Base-by-base conservation (phyloP, 805 yeast species). In the Metschnikowia cerradonensis region DNA sequence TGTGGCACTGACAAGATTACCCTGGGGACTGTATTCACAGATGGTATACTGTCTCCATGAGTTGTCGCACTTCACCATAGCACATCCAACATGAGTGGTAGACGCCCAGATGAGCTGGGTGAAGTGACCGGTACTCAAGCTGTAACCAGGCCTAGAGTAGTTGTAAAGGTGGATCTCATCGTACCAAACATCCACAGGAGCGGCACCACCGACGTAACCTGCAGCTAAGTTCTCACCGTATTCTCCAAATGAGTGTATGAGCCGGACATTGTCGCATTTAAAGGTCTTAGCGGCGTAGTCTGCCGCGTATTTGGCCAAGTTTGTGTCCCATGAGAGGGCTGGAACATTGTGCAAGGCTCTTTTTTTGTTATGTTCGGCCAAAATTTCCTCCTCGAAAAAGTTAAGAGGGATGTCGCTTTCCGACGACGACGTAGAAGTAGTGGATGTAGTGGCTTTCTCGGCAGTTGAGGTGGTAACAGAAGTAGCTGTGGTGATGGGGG, bases 141-240 rank as follows among this genome's bases (percentile, higher is more conserved):
- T 75, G 57, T 68, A 73, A 50, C 80, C 83, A 30, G 83, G 81
- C 46, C 77, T 67, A 43, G 67, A 62, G 69, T 67, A 86, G 66
- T 79, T 70, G 68, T 85, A 87, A 47, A 64, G 52, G 10, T 60
- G 50, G 56, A 83, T 85, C 71, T 87, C 92, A 52, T 72, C 67
- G 68, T 86, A 86, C 94, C 94, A 87, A 39, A 86, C 82, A 53
- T 83, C 84, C 37, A 85, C 86, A 2, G 89, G 87, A 19, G 57
- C 48, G 30, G 74, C 62, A 31, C 80, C 82, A 3, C 79, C 84
- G 3, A 80, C 67, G 57, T 77, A 77, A 53, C 90, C 92, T 38
- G 82, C 78, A 15, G 90, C 91, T 57, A 87, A 74, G 70, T 87
- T 87, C 65, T 87, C 92, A 70, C 94, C 94, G 64, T 83, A 84